Percentiles rank a stretch among this genome's conserved stretches.
Evolutionary conservation across 2,329 filamentous ascomycete genomes (phyloP).

Genomic region (Scytalidium lignicola): DNA sequence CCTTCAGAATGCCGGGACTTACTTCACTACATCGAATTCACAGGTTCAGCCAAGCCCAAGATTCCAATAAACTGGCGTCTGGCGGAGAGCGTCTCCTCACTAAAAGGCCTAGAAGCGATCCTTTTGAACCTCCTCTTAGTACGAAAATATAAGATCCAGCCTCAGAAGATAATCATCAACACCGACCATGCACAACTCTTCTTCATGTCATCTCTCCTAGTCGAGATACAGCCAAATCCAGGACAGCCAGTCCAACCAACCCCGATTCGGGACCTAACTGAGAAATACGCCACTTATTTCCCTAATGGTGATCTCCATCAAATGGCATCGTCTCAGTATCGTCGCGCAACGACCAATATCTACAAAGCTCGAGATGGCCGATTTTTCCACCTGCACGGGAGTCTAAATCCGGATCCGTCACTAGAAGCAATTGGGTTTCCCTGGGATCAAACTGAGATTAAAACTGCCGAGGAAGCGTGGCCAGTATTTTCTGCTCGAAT

Average conservation of each 20-base stretch:
- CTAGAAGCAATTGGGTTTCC: conserved; percentile 32
- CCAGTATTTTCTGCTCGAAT: conserved; percentile 6
- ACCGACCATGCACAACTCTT: conserved; percentile 33
- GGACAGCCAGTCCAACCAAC: not conserved
- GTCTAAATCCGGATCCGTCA: conserved; percentile 39
- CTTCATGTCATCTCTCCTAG: conserved; percentile 15
- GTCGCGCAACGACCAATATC: conserved; percentile 36
- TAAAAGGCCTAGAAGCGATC: conserved; percentile 43
- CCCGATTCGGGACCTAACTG: not conserved
- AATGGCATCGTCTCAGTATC: conserved; percentile 17
- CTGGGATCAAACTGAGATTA: conserved; percentile 18
- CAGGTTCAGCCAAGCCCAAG: conserved; percentile 36
- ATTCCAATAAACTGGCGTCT: conserved; percentile 52
- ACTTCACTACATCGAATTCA: conserved; percentile 30
- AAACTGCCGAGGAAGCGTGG: conserved; percentile 25
- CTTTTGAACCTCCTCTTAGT: conserved; percentile 38
- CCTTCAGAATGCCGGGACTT: not conserved
- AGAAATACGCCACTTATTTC: conserved; percentile 8
- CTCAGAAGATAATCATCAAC: conserved; percentile 38
- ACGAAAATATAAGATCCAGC: conserved; percentile 36
- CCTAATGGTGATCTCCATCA: conserved; percentile 18
- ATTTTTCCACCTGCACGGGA: conserved; percentile 41
- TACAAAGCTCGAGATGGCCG: conserved; percentile 38
- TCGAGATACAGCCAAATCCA: not conserved
- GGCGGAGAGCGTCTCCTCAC: conserved; percentile 43